Evolutionary conservation across 2,329 filamentous ascomycete genomes (phyloP).

Genomic region (Epichloe festucae): DNA sequence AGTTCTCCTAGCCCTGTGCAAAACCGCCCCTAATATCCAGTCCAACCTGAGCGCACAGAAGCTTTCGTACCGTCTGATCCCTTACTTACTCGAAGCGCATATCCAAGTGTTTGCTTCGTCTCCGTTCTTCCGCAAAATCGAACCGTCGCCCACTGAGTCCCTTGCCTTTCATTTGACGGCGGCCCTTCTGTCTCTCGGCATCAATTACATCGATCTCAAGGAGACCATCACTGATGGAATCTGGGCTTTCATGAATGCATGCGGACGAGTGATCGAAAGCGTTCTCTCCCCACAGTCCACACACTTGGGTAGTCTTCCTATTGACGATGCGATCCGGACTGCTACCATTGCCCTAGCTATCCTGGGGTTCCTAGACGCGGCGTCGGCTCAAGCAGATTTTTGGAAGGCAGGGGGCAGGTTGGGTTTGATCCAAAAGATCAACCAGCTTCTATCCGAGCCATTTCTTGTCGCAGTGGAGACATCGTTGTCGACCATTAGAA

Average conservation of each 20-base stretch:
- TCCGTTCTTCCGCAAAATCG: conserved; percentile 68
- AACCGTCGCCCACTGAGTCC: conserved; percentile 79
- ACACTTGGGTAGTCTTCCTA: conserved; percentile 43
- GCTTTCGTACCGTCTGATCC: conserved; percentile 64
- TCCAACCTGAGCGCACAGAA: conserved; percentile 61
- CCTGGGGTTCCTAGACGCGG: conserved; percentile 80
- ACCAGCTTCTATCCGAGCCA: conserved; percentile 63
- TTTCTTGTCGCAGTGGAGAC: conserved; percentile 83
- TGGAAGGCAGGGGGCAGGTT: conserved; percentile 68
- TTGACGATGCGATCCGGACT: conserved; percentile 55
- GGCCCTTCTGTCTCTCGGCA: conserved; percentile 70
- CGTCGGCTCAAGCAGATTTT: conserved; percentile 63
- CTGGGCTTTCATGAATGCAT: conserved; percentile 59
- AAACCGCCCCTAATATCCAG: conserved; percentile 66
- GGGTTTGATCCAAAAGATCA: conserved; percentile 57
- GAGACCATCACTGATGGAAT: conserved; percentile 53
- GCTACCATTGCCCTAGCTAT: conserved; percentile 72
- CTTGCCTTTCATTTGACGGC: conserved; percentile 67
- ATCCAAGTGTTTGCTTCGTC: conserved; percentile 66
- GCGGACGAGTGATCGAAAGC: conserved; percentile 46
- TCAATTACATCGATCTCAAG: conserved; percentile 56
- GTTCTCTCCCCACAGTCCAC: conserved; percentile 40
- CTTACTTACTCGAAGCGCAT: conserved; percentile 78
- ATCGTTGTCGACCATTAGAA: conserved; percentile 79
- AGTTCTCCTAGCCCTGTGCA: conserved; percentile 80